Percentiles rank a stretch among this genome's conserved stretches.
These are phyloP conservation scores for Alliaria petiolata DNA, from an alignment of 345 rosid genomes.

Conservation along the genomic window DNA sequence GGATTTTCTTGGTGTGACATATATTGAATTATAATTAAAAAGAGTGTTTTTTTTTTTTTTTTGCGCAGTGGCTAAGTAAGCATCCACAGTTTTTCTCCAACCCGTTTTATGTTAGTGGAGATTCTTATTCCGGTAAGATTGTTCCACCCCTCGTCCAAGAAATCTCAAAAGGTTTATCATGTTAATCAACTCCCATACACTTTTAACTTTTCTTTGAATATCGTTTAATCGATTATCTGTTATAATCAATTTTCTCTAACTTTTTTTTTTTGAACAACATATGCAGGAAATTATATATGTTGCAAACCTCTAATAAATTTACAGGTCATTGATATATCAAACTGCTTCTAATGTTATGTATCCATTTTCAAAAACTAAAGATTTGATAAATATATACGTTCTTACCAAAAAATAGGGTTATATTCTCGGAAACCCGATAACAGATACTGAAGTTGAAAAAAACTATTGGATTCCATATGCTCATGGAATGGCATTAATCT, in stretches of 20 bases:
- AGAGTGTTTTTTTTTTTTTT: neutral
- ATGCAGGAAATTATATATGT: conserved; percentile 3
- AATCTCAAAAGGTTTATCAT: neutral
- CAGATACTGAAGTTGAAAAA: conserved; percentile 25
- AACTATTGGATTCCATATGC: conserved; percentile 39
- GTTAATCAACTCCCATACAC: too few species aligned
- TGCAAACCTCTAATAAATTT: conserved; percentile 30
- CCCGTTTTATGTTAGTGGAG: conserved; percentile 51
- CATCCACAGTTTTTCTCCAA: conserved; percentile 51
- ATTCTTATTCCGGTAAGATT: conserved; percentile 5
- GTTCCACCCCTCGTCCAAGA: neutral
- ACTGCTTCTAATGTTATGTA: neutral
- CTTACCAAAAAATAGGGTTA: conserved; percentile 38
- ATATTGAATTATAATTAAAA: too few species aligned
- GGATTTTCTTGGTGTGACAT: too few species aligned
- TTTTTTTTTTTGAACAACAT: too few species aligned
- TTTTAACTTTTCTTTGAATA: too few species aligned
- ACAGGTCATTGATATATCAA: conserved; percentile 22
- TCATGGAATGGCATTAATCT: conserved; percentile 44
- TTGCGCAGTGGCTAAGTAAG: conserved; percentile 4
- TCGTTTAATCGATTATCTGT: too few species aligned
- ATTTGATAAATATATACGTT: neutral
- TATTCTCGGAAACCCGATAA: conserved; percentile 40
- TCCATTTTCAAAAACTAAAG: neutral
- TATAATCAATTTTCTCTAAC: too few species aligned